Evolutionary conservation across 2,329 filamentous ascomycete species (phyloP), one percentile per base, ranked within the genome.

Genomic region (Penicillium nordicum): DNA sequence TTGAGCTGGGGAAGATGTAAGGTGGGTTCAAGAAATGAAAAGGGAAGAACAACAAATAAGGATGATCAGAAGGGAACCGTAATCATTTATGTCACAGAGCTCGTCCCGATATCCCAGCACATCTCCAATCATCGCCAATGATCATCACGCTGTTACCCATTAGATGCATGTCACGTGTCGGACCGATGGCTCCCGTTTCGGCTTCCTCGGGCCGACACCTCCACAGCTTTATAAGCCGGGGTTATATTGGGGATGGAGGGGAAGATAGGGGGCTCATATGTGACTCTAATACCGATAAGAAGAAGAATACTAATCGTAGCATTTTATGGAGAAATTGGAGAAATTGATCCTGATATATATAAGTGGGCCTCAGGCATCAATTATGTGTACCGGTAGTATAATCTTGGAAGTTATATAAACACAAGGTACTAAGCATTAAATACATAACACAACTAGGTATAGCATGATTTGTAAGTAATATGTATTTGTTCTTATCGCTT

Each of bases 91-190:
- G 23, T 34, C 36, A 46, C 9, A 54, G 21, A 41, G 16, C 34
- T 27, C 18, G 29, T 40, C 44, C 47, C 53, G 29, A 34, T 38
- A 29, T 44, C 40, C 25, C 57, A 38, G 30, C 11, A 27, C 21
- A 38, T 50, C 36, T 40, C 43, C 37, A 40, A 34, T 49, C 25
- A 38, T 50, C 40, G 36, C 43, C 37, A 44, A 30, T 50, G 32
- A 36, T 41, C 29, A 37, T 50, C 29, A 21, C 38, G 18, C 12
- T 16, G 34, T 50, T 57, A 27, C 44, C 11, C n/a, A 50, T 40
- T 54, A 54, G 25, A 62, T 55, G 21, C 4, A 9, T 29, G 50
- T 70, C 67, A 69, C 66, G 65, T 70, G 67, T 69, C 67, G 67
- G 67, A 42, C 67, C 66, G 67, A 67, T 55, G 57, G 23, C 30